Evolutionary conservation across 805 yeast species (phyloP), one percentile per base, ranked within the genome.

Genomic region (Soucietia sequanensis): DNA sequence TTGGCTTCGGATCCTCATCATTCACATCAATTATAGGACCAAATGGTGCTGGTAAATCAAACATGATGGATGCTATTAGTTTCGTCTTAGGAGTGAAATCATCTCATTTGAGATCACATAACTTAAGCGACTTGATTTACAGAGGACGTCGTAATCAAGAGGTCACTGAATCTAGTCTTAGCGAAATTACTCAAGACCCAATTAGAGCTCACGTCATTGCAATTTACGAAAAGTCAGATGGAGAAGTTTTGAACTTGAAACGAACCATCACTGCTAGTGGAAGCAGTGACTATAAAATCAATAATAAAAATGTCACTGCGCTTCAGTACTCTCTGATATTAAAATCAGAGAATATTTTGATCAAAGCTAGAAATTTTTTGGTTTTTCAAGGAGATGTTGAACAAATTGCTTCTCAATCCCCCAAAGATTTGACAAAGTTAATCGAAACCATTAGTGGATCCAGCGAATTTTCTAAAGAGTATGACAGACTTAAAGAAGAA

Each of bases 381-480:
- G 98, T 93, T 6, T 89, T 91, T 54, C 99, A 93, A 65, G 98
- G 99, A 41, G 98, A 91, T 54, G 95, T 93, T 33, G 98, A 91
- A 56, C 84, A 81, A 47, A 80, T 93, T 26, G 98, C 98, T 0
- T 74, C 95, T 0, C 95, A 90, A 55, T 78, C 91, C 0, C 78
- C 97, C 0, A 58, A 60, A 16, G 95, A 88, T 24, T 68, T 93
- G 40, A 78, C 95, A 2, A 70, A 65, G 28, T 59, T 90, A 41
- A 66, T 93, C 35, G 99, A 93, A 60, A 78, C 78, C 11, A 79
- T 93, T 18, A 84, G 95, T 41, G 96, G 96, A 0, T 85, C 96
- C 0, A 59, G 68, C 6, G 93, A 85, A 25, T 75, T 56, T 45
- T 74, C 76, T 30, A 66, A 64, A 19, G 87, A 87, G 38, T 91